Percentiles rank a stretch among this genome's conserved stretches.
These are phyloP conservation scores for Colletotrichum coccodes DNA, from an alignment of 2,329 filamentous ascomycete species.

Conservation along the genomic window DNA sequence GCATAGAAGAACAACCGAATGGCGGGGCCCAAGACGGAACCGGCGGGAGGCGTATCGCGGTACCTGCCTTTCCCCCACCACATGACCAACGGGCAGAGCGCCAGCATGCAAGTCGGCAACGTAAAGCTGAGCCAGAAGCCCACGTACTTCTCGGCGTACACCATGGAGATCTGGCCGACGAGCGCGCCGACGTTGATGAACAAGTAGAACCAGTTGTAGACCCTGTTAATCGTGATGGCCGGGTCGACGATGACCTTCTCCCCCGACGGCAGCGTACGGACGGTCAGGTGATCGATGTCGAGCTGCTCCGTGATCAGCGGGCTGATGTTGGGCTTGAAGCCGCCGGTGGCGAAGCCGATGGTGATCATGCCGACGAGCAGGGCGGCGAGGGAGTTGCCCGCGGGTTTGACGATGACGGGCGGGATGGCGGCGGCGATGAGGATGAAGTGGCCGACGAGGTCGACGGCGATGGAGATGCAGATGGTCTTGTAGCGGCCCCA, in stretches of 20 bases:
- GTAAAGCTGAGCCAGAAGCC: conserved; percentile 79
- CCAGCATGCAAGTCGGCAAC: conserved; percentile 74
- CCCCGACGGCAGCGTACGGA: conserved; percentile 63
- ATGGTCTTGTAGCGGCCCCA: conserved; percentile 78
- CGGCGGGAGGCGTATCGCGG: conserved; percentile 65
- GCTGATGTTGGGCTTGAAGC: conserved; percentile 80
- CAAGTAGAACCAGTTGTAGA: conserved; percentile 78
- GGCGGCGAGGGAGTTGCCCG: conserved; percentile 65
- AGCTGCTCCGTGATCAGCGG: conserved; percentile 76
- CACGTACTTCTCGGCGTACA: conserved; percentile 78
- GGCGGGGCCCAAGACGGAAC: conserved; percentile 75
- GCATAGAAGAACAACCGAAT: conserved; percentile 69
- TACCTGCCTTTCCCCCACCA: conserved; percentile 69
- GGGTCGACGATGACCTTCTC: conserved; percentile 75
- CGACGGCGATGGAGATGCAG: conserved; percentile 67
- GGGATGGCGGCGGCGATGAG: conserved; percentile 75
- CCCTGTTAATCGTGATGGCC: conserved; percentile 67
- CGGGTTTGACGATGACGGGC: conserved; percentile 62
- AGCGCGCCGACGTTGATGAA: conserved; percentile 78
- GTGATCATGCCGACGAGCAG: conserved; percentile 69
- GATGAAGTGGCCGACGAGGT: conserved; percentile 73
- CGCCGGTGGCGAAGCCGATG: conserved; percentile 73
- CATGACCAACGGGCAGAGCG: conserved; percentile 71
- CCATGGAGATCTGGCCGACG: conserved; percentile 71
- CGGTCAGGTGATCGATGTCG: conserved; percentile 61